Base-by-base conservation (phyloP, 441 rosid genomes). In the Pelargonium australe region DNA sequence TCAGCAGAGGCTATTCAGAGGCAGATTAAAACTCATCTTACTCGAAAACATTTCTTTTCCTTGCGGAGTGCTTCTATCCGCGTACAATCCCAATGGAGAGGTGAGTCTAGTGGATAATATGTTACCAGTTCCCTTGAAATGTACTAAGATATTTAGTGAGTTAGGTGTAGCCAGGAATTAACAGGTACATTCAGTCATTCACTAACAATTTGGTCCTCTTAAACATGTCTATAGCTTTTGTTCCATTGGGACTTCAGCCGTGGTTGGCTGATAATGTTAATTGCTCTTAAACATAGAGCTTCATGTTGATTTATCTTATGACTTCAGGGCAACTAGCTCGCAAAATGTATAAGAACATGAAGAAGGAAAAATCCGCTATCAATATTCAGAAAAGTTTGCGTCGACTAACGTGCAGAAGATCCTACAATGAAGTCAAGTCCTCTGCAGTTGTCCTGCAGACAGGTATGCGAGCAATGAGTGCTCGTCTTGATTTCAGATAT, bases 1-100 rank as follows among this genome's bases (percentile, higher is more conserved):
- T 97, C 98, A 64, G 99, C 99, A 8, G 89, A 84, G 82, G 82
- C 77, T n/a, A 86, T 95, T 73, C 99, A 92, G 76, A 70, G 96
- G 44, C 88, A 90, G 0, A 69, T 92, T 64, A 77, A 85, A 57
- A 92, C 99, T 70, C 88, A 92, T 72, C 71, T 72, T 19, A 84
- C 98, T 76, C 89, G 83, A 45, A 92, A 79, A 82, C 78, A 90
- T 37, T 95, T 95, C 74, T 68, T 89, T 75, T 84, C 91, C 63
- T 68, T 92, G 79, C 85, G 86, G 66, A 75, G 82, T 75, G 93
- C 97, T 55, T 69, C 91, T 12, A 57, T 90, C 20, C 70, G 73
- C 73, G 47, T 90, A 67, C 98, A 95, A 79, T 78, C 99, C 55
- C 51, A 81, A 14, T 89, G 95, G 70, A 90, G 99, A 89, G 97